These are phyloP conservation scores for Pichia sorboxylosa DNA, from an alignment of 1,139 yeast genomes.

Conservation along the genomic window DNA sequence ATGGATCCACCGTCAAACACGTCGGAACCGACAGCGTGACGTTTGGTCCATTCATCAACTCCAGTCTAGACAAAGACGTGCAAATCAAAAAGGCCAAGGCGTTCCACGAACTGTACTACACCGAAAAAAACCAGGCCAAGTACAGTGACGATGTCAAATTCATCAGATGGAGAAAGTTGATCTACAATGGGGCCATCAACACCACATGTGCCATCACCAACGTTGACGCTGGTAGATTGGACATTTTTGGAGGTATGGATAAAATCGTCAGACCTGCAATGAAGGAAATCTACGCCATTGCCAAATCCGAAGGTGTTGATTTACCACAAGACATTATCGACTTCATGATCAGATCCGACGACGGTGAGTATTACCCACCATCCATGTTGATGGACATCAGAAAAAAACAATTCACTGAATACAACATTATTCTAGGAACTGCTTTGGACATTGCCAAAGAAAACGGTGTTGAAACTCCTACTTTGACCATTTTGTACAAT, in stretches of 20 bases:
- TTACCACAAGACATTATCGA: conserved; percentile 14
- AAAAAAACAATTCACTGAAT: conserved; percentile 59
- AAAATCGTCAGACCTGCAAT: conserved; percentile 47
- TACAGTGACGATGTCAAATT: conserved; percentile 39
- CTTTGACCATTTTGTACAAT: conserved; percentile 42
- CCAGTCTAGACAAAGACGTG: conserved; percentile 20
- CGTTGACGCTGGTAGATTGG: conserved; percentile 49
- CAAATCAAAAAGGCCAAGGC: conserved; percentile 25
- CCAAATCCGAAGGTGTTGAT: conserved; percentile 49
- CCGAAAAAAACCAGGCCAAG: conserved; percentile 32
- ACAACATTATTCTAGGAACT: conserved; percentile 62
- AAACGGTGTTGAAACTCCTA: conserved; percentile 48
- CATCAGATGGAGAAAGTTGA: conserved; percentile 62
- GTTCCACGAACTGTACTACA: conserved; percentile 40
- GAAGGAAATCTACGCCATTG: conserved; percentile 51
- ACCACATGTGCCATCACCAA: conserved; percentile 49
- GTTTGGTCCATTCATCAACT: conserved; percentile 43
- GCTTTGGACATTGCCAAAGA: conserved; percentile 50
- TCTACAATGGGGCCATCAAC: conserved; percentile 60
- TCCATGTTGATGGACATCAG: conserved; percentile 44
- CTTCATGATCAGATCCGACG: conserved; percentile 15
- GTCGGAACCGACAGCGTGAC: conserved; percentile 40
- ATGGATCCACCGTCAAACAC: conserved; percentile 39
- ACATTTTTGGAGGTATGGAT: conserved; percentile 41
- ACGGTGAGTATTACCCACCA: conserved; percentile 16